Percentiles rank a stretch among this genome's conserved stretches.
Evolutionary conservation across 164 flowering plant genomes (phyloP).

Genomic region (Litsea cubeba): DNA sequence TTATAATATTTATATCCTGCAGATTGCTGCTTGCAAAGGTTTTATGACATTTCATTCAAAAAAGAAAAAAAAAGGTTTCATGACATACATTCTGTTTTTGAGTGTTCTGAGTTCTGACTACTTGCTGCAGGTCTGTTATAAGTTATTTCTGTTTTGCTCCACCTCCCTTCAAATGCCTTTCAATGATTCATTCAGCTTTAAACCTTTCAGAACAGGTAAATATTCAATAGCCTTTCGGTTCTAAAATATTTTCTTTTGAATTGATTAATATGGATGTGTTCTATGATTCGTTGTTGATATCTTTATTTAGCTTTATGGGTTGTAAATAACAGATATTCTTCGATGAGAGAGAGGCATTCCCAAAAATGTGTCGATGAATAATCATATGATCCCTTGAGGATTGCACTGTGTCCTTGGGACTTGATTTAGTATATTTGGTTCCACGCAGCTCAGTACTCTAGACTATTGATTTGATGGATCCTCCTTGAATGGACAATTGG

Average conservation of each 20-base stretch:
- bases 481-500: background rate
- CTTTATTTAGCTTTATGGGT: too few relatives aligned
- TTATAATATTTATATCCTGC: too few relatives aligned
- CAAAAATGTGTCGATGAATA: too few relatives aligned
- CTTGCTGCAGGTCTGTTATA: slow-evolving; percentile 49
- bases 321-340: too few relatives aligned
- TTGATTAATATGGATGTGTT: too few relatives aligned
- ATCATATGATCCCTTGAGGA: too few relatives aligned
- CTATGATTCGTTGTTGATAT: too few relatives aligned
- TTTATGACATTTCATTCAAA: too few relatives aligned
- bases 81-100: background rate
- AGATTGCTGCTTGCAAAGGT: too few relatives aligned
- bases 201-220: slow-evolving; percentile 25
- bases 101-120: background rate
- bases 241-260: background rate
- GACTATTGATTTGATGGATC: background rate
- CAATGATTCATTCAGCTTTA: slow-evolving; percentile 12
- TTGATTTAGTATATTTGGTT: background rate
- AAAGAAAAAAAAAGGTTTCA: too few relatives aligned
- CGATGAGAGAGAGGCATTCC: too few relatives aligned
- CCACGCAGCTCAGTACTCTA: background rate
- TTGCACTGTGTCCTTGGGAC: background rate
- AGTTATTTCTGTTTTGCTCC: slow-evolving; percentile 67
- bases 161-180: slow-evolving; percentile 64
- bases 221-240: background rate